Base-by-base conservation (phyloP, 2,329 filamentous ascomycete species). In the Colletotrichum higginsianum region DNA sequence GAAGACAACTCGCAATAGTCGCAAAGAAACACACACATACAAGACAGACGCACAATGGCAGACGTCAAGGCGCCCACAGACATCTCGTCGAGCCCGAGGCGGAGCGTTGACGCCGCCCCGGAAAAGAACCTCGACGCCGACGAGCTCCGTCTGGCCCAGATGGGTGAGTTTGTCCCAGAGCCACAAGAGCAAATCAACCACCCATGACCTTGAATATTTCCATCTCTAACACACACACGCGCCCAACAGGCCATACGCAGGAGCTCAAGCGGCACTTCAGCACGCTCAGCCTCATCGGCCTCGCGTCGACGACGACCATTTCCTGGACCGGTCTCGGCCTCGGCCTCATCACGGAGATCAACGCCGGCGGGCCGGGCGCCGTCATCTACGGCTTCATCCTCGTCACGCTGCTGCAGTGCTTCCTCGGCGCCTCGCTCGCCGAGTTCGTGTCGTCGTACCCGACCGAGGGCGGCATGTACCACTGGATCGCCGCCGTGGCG, bases 341-440 rank as follows among this genome's bases (percentile, higher is more conserved):
- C 4, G 82, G 83, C 1, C 76, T 86, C 53, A 82, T 84, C 50
- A 86, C 85, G 2, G 83, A 83, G 52, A 85, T 87, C 66, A 81
- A 82, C 52, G 84, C 84, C 30, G 85, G 85, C 15, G 85, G 85
- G 0, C 85, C 85, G 23, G 82, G 84, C 15, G 82, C 83, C 13
- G 79, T 87, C n/a, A 86, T 86, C 67, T 87, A 87, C 72, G 85
- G 85, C 62, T 86, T 86, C 66, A 84, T 86, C 63, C 79, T 86
- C 3, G 83, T 86, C 21, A 82, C 83, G 1, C 79, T 86, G 44
- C 80, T 86, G 46, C 84, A 86, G 56, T 83, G 80, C 47, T 86
- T 86, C 67, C 76, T 86, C 40, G 84, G 80, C 40, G 81, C 83
- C 4, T 85, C 84, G 0, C 76, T 86, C 23, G 83, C 84, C 11